Base-by-base conservation (phyloP, 2,329 filamentous ascomycete genomes). In the Fusarium palustre region DNA sequence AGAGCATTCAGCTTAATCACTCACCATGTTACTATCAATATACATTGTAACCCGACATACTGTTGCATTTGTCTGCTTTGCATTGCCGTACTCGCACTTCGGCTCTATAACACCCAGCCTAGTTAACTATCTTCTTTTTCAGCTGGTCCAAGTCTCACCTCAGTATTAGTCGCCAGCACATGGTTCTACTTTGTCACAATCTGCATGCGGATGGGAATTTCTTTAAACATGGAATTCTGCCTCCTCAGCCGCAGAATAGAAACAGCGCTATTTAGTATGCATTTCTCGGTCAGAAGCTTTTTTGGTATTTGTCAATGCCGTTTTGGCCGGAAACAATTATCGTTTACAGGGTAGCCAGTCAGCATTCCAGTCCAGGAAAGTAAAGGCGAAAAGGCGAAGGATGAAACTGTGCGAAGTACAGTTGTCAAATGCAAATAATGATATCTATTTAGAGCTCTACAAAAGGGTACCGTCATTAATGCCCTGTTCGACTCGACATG, bases 361-460 rank as follows among this genome's bases (percentile, higher is more conserved):
- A 20, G 13, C 38, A 64, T 64, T 64, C 53, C 46, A 59, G 45
- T 22, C n/a, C n/a, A n/a, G n/a, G n/a, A n/a, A n/a, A n/a, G n/a
- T n/a, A n/a, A n/a, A n/a, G 24, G 24, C 24, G 24, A 25, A 25
- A 25, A 25, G 7, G 3, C 5, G 24, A 6, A 25, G 24, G 24
- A 25, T 25, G 24, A 25, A 25, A 30, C 28, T 30, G 28, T 30
- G 11, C 28, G 10, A 30, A 30, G 11, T 30, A 30, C 28, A 30
- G 28, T 10, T 11, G 28, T 11, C 9, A 30, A 11, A 30, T 30
- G 28, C 28, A 30, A 30, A 30, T 30, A 30, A 30, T 30, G 28
- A 11, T 9, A 11, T 30, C 28, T 30, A 11, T 30, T 30, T 3
- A 30, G 9, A 30, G 1, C 10, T 9, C 25, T 28, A 9, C 25